Percentiles rank a stretch among this genome's conserved stretches.
Evolutionary conservation across 768 basidiomycete species (phyloP).

Genomic region (Obba rivulosa): DNA sequence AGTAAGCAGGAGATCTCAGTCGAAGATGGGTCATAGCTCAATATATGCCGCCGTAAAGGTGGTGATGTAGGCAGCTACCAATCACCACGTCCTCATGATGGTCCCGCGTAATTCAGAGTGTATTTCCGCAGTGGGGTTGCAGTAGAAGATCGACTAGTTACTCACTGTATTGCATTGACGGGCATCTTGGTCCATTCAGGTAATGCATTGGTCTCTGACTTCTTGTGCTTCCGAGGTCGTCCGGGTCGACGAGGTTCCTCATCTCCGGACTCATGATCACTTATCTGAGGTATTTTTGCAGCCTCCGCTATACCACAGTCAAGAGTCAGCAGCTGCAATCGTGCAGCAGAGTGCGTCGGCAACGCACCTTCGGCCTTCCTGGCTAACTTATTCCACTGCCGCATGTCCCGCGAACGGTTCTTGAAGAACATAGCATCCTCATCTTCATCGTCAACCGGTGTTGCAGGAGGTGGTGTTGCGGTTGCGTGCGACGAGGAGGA

Average conservation of each 20-base stretch:
- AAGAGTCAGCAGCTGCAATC: not conserved
- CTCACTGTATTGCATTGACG: not conserved
- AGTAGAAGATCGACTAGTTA: too few relatives aligned
- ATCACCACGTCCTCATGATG: too few relatives aligned
- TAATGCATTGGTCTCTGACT: constrained; percentile 1
- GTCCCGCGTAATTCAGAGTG: too few relatives aligned
- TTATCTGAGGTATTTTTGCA: not conserved
- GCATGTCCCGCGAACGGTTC: constrained; percentile 51
- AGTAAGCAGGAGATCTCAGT: too few relatives aligned
- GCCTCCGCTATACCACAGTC: constrained; percentile 4
- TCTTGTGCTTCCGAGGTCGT: constrained; percentile 7
- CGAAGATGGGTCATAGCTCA: too few relatives aligned
- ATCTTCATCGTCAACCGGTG: constrained; percentile 36
- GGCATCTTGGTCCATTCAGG: constrained; percentile 16
- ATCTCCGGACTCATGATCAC: constrained; percentile 9
- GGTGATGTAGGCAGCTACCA: too few relatives aligned
- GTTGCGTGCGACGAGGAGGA: constrained; percentile 7
- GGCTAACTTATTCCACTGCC: constrained; percentile 57
- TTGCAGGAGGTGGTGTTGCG: constrained; percentile 6
- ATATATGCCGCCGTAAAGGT: too few relatives aligned
- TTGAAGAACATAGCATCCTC: constrained; percentile 68
- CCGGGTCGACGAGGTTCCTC: constrained; percentile 5
- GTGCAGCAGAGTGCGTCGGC: not conserved
- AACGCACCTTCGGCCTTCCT: constrained; percentile 50
- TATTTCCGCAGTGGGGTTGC: too few relatives aligned